These are phyloP conservation scores for Pneumocystis wakefieldiae DNA, from an alignment of 1,139 yeast species.

Conservation along the genomic window DNA sequence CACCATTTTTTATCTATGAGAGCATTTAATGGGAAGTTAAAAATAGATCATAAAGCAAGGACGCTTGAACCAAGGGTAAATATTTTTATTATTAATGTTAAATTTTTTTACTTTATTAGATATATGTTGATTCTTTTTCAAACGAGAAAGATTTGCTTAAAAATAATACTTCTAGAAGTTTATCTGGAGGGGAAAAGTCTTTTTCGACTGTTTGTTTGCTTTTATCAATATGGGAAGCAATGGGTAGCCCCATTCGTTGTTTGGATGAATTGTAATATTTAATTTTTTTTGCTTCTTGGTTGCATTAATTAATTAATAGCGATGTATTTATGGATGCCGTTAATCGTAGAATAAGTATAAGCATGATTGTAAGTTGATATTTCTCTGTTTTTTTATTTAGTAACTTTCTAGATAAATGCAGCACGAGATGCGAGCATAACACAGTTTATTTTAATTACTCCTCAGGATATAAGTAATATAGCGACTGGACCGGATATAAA, in stretches of 20 bases:
- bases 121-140: conserved; percentile 15
- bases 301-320: conserved; percentile 9
- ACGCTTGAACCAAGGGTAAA: conserved; percentile 16
- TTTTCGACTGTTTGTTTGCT: conserved; percentile 80
- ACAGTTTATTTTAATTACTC: conserved; percentile 87
- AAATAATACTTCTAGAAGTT: conserved; percentile 58
- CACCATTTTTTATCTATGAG: conserved; percentile 27
- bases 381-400: neutral
- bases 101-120: conserved; percentile 4
- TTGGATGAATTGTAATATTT: conserved; percentile 56
- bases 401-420: conserved; percentile 33
- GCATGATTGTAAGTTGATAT: conserved; percentile 32
- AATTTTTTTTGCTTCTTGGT: neutral
- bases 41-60: conserved; percentile 37
- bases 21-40: conserved; percentile 60
- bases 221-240: conserved; percentile 82
- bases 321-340: conserved; percentile 97
- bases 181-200: conserved; percentile 95
- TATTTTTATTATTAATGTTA: neutral
- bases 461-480: conserved; percentile 49
- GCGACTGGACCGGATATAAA: neutral
- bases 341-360: conserved; percentile 67
- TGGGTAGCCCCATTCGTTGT: conserved; percentile 77
- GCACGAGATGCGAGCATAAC: conserved; percentile 45
- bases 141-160: conserved; percentile 44